Evolutionary conservation across 768 basidiomycete genomes (phyloP).

Genomic region (Tylopilus sp.): DNA sequence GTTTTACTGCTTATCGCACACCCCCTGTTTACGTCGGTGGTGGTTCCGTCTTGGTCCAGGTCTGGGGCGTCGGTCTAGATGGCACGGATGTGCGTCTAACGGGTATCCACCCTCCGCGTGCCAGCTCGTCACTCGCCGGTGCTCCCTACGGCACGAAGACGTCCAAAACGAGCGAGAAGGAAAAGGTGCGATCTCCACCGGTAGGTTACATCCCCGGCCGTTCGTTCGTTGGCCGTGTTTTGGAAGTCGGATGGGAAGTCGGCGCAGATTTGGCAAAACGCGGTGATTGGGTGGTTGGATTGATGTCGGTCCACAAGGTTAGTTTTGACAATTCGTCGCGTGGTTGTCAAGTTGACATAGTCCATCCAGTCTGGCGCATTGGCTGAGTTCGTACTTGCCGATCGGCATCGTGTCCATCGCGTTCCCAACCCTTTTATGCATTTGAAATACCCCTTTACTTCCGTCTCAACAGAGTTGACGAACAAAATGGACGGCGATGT

Average conservation of each 20-base stretch:
- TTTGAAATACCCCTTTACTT: slow-evolving; percentile 22
- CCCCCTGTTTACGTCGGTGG: slow-evolving; percentile 74
- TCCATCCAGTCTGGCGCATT: slow-evolving; percentile 70
- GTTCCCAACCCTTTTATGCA: slow-evolving; percentile 60
- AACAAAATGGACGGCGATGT: slow-evolving; percentile 7
- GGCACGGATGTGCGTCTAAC: slow-evolving; percentile 67
- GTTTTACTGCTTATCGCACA: slow-evolving; percentile 65
- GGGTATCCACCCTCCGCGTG: slow-evolving; percentile 35
- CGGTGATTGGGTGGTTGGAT: slow-evolving; percentile 86
- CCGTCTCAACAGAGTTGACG: slow-evolving; percentile 10
- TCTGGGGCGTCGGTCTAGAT: slow-evolving; percentile 87
- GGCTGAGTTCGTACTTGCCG: slow-evolving; percentile 81
- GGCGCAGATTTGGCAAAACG: slow-evolving; percentile 47
- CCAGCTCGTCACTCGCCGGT: slow-evolving; percentile 10
- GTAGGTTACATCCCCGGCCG: slow-evolving; percentile 84
- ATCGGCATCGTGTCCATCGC: slow-evolving; percentile 72
- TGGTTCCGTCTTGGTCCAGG: slow-evolving; percentile 74
- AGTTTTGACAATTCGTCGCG: slow-evolving; percentile 21
- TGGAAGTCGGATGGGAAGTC: slow-evolving; percentile 79
- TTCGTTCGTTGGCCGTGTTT: slow-evolving; percentile 78
- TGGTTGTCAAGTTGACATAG: slow-evolving; percentile 7
- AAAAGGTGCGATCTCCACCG: slow-evolving; percentile 22
- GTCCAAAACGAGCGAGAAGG: slow-evolving; percentile 22
- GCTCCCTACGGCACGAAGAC: slow-evolving; percentile 21
- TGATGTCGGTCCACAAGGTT: slow-evolving; percentile 80